phyloP scores from a whole-genome alignment of 2,329 filamentous ascomycete genomes.

The Myotisia sp. region DNA sequence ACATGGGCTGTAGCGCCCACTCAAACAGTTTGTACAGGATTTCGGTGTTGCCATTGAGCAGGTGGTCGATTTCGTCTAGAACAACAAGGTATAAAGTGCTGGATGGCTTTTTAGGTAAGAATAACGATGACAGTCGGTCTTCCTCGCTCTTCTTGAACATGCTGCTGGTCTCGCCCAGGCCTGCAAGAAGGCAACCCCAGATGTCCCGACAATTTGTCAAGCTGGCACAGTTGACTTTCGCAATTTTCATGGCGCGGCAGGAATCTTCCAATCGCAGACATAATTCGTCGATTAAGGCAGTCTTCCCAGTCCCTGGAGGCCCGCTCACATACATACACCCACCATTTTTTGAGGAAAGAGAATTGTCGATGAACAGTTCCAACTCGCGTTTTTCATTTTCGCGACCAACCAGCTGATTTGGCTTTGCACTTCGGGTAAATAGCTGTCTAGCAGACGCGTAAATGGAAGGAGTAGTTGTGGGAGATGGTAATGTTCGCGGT shows the following conservation, averaged over 20 bases:
- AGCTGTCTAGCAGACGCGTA: constrained; percentile 79
- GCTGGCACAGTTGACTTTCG: constrained; percentile 94
- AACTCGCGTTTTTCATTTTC: constrained; percentile 56
- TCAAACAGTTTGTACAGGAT: constrained; percentile 90
- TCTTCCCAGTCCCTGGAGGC: constrained; percentile 92
- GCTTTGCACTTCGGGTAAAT: constrained; percentile 66
- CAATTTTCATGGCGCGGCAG: constrained; percentile 43
- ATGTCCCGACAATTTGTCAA: constrained; percentile 78
- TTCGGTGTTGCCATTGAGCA: constrained; percentile 76
- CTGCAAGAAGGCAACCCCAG: constrained; percentile 62
- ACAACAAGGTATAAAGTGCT: constrained; percentile 60
- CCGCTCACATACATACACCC: constrained; percentile 92
- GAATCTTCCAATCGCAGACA: constrained; percentile 45
- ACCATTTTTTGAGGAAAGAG: constrained; percentile 45
- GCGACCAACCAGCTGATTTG: constrained; percentile 62
- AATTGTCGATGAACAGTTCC: constrained; percentile 51
- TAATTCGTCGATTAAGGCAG: constrained; percentile 75
- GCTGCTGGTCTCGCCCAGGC: constrained; percentile 49
- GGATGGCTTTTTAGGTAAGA: constrained; percentile 47
- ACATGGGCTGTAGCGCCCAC: constrained; percentile 66
- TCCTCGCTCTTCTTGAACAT: constrained; percentile 53
- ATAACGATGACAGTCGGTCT: constrained; percentile 53
- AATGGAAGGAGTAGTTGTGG: constrained; percentile 52
- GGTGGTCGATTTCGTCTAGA: constrained; percentile 88
- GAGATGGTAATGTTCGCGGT: constrained; percentile 57